These are phyloP conservation scores for Euphorbia tirucalli DNA, from an alignment of 345 rosid genomes.

Conservation along the genomic window DNA sequence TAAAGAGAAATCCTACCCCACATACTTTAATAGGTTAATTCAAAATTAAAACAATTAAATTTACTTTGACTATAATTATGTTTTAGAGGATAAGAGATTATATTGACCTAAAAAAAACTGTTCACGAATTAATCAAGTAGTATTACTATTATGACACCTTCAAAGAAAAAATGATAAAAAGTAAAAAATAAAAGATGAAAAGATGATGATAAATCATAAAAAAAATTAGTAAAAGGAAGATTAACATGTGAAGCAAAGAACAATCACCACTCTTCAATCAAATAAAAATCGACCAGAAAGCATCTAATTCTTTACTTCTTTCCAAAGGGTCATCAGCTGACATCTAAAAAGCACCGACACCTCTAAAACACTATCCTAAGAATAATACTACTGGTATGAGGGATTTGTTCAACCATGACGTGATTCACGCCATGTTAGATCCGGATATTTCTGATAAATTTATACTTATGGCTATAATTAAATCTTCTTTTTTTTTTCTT, in stretches of 20 bases:
- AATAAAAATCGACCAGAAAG: constrained; percentile 25
- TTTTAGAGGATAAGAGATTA: too few relatives aligned
- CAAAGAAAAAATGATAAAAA: constrained; percentile 19
- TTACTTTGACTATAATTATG: neutral
- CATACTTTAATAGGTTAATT: neutral
- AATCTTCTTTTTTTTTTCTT: too few relatives aligned
- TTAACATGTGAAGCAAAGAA: constrained; percentile 36
- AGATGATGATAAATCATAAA: constrained; percentile 5
- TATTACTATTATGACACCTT: constrained; percentile 27
- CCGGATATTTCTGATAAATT: neutral
- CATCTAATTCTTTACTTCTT: constrained; percentile 19
- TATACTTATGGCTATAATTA: too few relatives aligned
- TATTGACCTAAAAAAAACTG: too few relatives aligned
- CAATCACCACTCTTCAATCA: constrained; percentile 15
- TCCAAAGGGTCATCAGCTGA: neutral
- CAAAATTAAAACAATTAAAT: too few relatives aligned
- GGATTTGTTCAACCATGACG: neutral
- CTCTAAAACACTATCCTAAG: neutral
- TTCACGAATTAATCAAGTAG: neutral
- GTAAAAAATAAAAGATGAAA: constrained; percentile 11
- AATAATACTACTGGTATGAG: neutral
- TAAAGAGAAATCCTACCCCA: neutral
- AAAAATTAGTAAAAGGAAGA: constrained; percentile 19
- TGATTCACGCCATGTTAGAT: neutral
- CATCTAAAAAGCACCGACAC: constrained; percentile 15